Conservation (phyloP, 2,329 filamentous ascomycete species). For the Fusarium sp. region DNA sequence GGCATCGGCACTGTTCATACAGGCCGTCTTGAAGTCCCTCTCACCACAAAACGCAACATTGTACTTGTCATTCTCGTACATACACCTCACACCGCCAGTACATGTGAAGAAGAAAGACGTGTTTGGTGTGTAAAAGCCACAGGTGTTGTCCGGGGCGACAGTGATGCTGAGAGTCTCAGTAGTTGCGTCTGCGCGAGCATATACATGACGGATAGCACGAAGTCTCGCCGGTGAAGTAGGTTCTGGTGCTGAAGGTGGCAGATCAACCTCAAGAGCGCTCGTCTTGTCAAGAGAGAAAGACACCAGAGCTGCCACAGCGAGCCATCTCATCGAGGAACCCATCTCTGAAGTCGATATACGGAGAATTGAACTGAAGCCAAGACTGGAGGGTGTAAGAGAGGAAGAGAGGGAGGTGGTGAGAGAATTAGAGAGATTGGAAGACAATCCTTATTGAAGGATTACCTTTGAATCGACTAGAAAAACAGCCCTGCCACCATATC, state of each 20-base stretch:
- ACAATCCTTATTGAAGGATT: not conserved
- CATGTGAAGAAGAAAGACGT: slow-evolving; percentile 19
- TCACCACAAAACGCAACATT: slow-evolving; percentile 24
- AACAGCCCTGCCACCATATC: slow-evolving; percentile 13
- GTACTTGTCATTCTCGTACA: slow-evolving; percentile 32
- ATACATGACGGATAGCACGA: not conserved
- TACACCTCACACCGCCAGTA: not conserved
- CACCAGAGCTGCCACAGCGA: slow-evolving; percentile 11
- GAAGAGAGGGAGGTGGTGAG: not conserved
- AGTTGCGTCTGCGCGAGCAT: slow-evolving; percentile 1
- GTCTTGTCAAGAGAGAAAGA: slow-evolving; percentile 14
- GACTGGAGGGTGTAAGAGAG: not conserved
- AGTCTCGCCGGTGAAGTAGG: slow-evolving; percentile 14
- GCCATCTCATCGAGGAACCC: slow-evolving; percentile 23
- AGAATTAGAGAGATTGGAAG: not conserved
- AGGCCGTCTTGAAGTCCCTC: slow-evolving; percentile 15
- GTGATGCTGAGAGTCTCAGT: slow-evolving; percentile 13
- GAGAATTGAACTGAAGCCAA: not conserved
- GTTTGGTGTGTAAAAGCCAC: slow-evolving; percentile 11
- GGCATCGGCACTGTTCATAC: slow-evolving; percentile 9
- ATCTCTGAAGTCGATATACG: not conserved
- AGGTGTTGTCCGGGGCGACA: slow-evolving; percentile 20
- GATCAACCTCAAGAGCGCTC: slow-evolving; percentile 13
- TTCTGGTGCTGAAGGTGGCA: slow-evolving; percentile 20
- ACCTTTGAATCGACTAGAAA: not conserved